phyloP scores from a whole-genome alignment of 768 basidiomycete species.

The Kwoniella mangroviensis region DNA sequence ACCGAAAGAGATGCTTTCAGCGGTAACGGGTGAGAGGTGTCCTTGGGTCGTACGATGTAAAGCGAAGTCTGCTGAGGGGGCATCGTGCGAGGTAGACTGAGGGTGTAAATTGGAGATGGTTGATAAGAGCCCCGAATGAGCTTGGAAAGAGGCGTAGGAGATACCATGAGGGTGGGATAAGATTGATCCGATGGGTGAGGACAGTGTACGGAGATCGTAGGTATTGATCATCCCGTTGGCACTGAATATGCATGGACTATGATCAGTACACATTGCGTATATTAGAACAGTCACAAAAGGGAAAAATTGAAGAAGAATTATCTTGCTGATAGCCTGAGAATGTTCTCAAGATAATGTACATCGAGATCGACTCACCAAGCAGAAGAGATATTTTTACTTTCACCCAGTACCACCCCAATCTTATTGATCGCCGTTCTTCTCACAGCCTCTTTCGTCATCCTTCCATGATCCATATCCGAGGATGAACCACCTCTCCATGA shows the following conservation, averaged over 20 bases:
- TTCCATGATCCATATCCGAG: too few species aligned
- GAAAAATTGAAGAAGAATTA: neutral
- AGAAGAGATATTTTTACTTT: constrained; percentile 41
- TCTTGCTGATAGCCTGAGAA: neutral
- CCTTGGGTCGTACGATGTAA: constrained; percentile 30
- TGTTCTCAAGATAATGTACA: neutral
- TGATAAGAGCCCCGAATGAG: constrained; percentile 49
- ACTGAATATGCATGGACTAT: constrained; percentile 18
- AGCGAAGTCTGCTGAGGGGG: constrained; percentile 22
- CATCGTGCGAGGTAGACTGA: neutral
- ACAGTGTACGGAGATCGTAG: constrained; percentile 41
- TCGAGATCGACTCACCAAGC: constrained; percentile 38
- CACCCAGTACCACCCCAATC: constrained; percentile 45
- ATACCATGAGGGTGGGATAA: constrained; percentile 43
- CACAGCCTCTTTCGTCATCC: too few species aligned
- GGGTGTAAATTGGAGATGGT: constrained; percentile 31
- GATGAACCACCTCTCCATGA: constrained; percentile 19
- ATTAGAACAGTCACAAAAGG: constrained; percentile 1
- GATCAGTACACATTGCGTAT: too few species aligned
- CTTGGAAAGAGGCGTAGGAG: constrained; percentile 39
- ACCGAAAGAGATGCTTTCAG: constrained; percentile 31
- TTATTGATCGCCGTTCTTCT: constrained; percentile 20
- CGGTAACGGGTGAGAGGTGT: constrained; percentile 24
- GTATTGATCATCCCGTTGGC: constrained; percentile 44
- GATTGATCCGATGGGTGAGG: constrained; percentile 20